These are phyloP conservation scores for Talaromyces piceae DNA, from an alignment of 2,329 filamentous ascomycete genomes.

Conservation along the genomic window DNA sequence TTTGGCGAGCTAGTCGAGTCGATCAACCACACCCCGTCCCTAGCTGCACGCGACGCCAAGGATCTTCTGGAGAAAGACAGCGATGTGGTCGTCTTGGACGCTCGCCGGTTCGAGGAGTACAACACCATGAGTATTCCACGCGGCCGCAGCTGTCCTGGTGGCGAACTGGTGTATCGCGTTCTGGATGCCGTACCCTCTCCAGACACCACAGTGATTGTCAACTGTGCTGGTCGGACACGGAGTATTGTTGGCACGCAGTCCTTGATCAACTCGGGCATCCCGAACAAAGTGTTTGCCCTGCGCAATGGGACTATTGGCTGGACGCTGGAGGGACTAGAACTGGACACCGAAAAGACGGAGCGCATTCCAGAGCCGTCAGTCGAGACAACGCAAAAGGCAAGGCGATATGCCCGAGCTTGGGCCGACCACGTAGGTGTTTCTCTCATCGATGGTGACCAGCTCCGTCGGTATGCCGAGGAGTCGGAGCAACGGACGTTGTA, in stretches of 20 bases:
- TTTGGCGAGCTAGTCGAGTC: constrained; percentile 27
- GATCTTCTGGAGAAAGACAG: constrained; percentile 16
- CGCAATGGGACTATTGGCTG: constrained; percentile 26
- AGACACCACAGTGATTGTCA: constrained; percentile 22
- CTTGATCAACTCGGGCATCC: constrained; percentile 20
- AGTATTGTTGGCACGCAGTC: constrained; percentile 25
- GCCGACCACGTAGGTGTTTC: constrained; percentile 2
- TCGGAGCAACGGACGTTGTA: constrained; percentile 18
- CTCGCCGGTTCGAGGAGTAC: constrained; percentile 23
- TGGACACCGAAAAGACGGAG: constrained; percentile 18
- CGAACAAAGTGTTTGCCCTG: constrained; percentile 22
- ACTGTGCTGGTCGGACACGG: constrained; percentile 27
- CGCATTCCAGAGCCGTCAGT: constrained; percentile 12
- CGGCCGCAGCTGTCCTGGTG: constrained; percentile 25
- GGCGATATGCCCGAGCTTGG: constrained; percentile 2
- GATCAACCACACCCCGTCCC: constrained; percentile 22
- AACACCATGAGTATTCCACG: constrained; percentile 27
- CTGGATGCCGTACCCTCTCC: constrained; percentile 21
- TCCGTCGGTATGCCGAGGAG: constrained; percentile 9
- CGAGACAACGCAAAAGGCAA: constrained; percentile 8
- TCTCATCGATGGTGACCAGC: constrained; percentile 1
- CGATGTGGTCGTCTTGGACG: constrained; percentile 22
- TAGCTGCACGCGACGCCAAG: constrained; percentile 21
- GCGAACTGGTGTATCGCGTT: constrained; percentile 23
- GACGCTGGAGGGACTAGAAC: constrained; percentile 21